Evolutionary conservation across 2,329 filamentous ascomycete genomes (phyloP).

Genomic region (Penicillium sp.): DNA sequence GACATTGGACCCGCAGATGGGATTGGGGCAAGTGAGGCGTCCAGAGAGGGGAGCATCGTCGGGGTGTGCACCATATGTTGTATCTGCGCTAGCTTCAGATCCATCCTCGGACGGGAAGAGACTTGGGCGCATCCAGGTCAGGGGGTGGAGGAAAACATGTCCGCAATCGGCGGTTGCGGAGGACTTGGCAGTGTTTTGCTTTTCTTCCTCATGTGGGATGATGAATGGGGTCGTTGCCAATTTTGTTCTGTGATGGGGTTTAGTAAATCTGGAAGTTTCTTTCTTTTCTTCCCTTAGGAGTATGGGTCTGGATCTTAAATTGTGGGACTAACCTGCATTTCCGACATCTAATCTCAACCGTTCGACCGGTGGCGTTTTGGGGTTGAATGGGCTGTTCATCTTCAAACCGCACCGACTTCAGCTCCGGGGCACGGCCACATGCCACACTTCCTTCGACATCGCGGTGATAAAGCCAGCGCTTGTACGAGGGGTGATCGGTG

Average conservation of each 20-base stretch:
- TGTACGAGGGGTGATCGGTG: constrained; percentile 71
- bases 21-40: constrained; percentile 75
- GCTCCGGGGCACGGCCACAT: constrained; percentile 73
- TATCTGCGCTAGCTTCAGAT: constrained; percentile 6
- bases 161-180: constrained; percentile 56
- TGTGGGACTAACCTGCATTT: constrained; percentile 69
- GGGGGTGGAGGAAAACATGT: constrained; percentile 85
- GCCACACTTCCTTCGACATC: constrained; percentile 67
- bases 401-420: constrained; percentile 72
- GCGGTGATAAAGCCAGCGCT: constrained; percentile 69
- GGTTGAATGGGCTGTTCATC: constrained; percentile 44
- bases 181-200: constrained; percentile 22
- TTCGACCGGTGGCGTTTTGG: constrained; percentile 21
- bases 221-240: constrained; percentile 68
- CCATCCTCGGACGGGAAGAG: constrained; percentile 49
- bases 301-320: background rate
- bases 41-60: constrained; percentile 80
- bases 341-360: constrained; percentile 74
- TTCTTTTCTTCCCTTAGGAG: background rate
- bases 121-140: constrained; percentile 89
- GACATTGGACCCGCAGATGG: constrained; percentile 74
- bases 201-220: constrained; percentile 55
- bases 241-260: constrained; percentile 47
- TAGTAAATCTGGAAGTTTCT: background rate
- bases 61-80: constrained; percentile 22